Evolutionary conservation across 441 rosid species (phyloP), one percentile per base, ranked within the genome.

Genomic region (Biscutella laevigata): DNA sequence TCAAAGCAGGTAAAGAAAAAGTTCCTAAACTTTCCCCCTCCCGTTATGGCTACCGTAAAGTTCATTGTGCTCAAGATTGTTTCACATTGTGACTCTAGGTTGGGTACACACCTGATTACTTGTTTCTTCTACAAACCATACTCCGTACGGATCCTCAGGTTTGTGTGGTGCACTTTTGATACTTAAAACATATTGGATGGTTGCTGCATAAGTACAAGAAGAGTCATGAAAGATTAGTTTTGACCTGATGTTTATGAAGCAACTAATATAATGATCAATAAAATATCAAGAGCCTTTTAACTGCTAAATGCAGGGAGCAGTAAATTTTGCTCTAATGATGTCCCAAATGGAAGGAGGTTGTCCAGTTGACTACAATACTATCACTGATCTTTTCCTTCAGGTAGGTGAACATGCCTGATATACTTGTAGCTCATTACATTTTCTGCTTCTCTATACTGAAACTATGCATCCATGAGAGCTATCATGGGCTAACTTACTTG

Each of bases 301-400:
- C 52, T 62, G 53, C 22, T 67, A 51, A 34, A 43, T 71, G 60
- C 71, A 94, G 99, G 99, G 99, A 33, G 98, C 99, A 51, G 95
- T 94, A 46, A 94, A 94, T 69, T 94, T 94, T 81, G 95, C 98
- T 37, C 65, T 94, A 70, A 94, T 94, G 98, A 94, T 94, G 99
- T 87, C 99, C 45, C 98, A 94, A 87, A 94, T 94, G 98, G 99
- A 90, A 71, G 99, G 96, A 54, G 99, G 98, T 26, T 90, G 95
- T 62, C 99, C 98, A 13, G 75, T 94, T 70, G 99, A 90, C 68
- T 94, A 87, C 75, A 94, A 90, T 45, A 94, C 98, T 28, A 90
- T 94, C 28, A 90, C 99, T 19, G 99, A 94, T 80, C 95, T 94
- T 49, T 94, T 94, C 60, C 98, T 94, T 69, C 99, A 94, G 96